Base-by-base conservation (phyloP, 495 filamentous ascomycete species). In the Polyplosphaeria fusca region DNA sequence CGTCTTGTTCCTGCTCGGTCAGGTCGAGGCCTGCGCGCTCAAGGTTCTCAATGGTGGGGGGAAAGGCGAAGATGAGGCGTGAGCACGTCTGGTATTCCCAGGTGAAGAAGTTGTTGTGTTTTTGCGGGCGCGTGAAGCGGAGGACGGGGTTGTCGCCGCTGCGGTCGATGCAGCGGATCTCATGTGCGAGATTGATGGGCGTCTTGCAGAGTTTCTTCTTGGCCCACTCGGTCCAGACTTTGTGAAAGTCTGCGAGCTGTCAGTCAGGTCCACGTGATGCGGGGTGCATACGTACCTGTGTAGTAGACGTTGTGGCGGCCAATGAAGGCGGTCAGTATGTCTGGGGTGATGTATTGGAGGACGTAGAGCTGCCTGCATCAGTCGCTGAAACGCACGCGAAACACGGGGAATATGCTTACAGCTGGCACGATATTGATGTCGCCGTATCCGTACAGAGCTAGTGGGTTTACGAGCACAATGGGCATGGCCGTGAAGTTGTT, bases 61-160 rank as follows among this genome's bases (percentile, higher is more conserved):
- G 62, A 37, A 65, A 60, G 0, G 62, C 62, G 3, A 65, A 16
- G 25, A 65, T 61, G 11, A 65, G 1, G 5, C 50, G 42, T 12
- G 62, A 65, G 42, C 62, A 65, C 32, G 45, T 49, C 39, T 65
- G 62, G 4, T 48, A 12, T 2, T 41, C 50, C 57, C 57, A 60
- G 18, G 20, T 42, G 41, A 42, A 54, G 49, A 60, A 60, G 35
- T 60, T 24, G 5, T 27, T 40, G 26, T 51, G n/a, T 2, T 24
- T 40, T 23, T 52, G 16, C 3, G 47, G 53, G 9, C 70, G 68
- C 32, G 70, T 66, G 52, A 71, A 75, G 42, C 63, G 67, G 2
- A 74, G 63, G 4, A 71, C 67, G 0, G 76, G 71, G 59, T 71
- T 80, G 4, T 32, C 19, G 39, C 52, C 52, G 1, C 46, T 46